phyloP scores from a whole-genome alignment of 1,139 yeast species.

The Hanseniaspora uvarum region DNA sequence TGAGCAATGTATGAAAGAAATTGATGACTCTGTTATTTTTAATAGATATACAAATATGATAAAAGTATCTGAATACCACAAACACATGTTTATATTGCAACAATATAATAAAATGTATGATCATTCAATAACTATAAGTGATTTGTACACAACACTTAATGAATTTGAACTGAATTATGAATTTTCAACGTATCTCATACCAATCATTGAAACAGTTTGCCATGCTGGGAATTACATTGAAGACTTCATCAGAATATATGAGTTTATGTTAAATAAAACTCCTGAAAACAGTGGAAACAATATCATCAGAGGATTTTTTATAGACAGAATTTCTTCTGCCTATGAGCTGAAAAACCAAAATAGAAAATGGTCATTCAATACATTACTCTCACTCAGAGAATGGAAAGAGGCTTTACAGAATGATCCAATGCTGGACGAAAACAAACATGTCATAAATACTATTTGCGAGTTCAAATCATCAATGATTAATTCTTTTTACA shows the following conservation, averaged over 20 bases:
- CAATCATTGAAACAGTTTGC: conserved; percentile 12
- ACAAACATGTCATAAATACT: not conserved
- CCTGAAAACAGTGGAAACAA: not conserved
- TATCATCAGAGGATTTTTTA: conserved; percentile 3
- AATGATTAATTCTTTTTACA: not conserved
- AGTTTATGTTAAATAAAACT: not conserved
- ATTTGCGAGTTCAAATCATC: not conserved
- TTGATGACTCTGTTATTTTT: conserved; percentile 15
- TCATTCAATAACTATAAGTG: not conserved
- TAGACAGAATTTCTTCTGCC: not conserved
- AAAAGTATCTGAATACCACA: conserved; percentile 7
- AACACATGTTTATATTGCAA: not conserved
- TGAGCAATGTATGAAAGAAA: conserved; percentile 5
- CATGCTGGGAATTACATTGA: conserved; percentile 9
- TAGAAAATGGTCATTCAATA: conserved; percentile 1
- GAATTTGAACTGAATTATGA: conserved; percentile 6
- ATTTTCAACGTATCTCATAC: not conserved
- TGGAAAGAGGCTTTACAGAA: not conserved
- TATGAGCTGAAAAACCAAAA: not conserved
- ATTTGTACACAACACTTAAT: conserved; percentile 2
- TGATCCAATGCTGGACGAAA: too few species aligned
- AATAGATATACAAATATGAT: not conserved
- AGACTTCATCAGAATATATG: conserved; percentile 14
- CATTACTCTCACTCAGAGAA: conserved; percentile 1
- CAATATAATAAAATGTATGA: conserved; percentile 12